These are phyloP conservation scores for Claviceps sp. DNA, from an alignment of 2,329 filamentous ascomycete species.

Conservation along the genomic window DNA sequence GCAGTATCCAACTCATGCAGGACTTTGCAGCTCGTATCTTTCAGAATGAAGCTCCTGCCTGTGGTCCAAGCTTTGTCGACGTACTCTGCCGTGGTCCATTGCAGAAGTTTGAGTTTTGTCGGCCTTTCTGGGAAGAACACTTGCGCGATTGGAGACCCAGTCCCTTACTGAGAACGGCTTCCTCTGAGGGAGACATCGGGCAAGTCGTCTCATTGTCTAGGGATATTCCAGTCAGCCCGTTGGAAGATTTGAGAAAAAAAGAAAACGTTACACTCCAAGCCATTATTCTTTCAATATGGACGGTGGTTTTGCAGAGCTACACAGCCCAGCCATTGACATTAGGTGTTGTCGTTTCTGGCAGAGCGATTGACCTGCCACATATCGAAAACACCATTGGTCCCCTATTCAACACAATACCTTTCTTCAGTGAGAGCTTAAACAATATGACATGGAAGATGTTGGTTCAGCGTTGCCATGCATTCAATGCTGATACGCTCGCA, in stretches of 20 bases:
- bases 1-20: constrained; percentile 58
- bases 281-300: constrained; percentile 63
- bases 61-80: constrained; percentile 48
- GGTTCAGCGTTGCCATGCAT: constrained; percentile 53
- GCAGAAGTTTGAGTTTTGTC: constrained; percentile 24
- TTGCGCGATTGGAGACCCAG: constrained; percentile 23
- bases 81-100: constrained; percentile 59
- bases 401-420: constrained; percentile 81
- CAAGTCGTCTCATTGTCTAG: constrained; percentile 7
- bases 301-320: constrained; percentile 43
- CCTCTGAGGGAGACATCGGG: constrained; percentile 8
- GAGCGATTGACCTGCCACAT: constrained; percentile 53
- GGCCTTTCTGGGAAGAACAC: constrained; percentile 54
- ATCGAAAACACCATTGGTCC: constrained; percentile 63
- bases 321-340: constrained; percentile 38
- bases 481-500: constrained; percentile 51
- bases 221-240: constrained; percentile 21
- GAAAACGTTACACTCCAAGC: constrained; percentile 69
- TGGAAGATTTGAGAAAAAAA: constrained; percentile 40
- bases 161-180: not conserved
- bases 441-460: constrained; percentile 45
- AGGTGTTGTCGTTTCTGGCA: constrained; percentile 68
- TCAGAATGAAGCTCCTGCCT: constrained; percentile 7
- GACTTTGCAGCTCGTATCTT: constrained; percentile 30
- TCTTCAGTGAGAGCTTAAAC: constrained; percentile 33